Evolutionary conservation across 228 moss, liverwort and hornwort species (phyloP), one percentile per base, ranked within the genome.

Genomic region (Sphagnum fallax): DNA sequence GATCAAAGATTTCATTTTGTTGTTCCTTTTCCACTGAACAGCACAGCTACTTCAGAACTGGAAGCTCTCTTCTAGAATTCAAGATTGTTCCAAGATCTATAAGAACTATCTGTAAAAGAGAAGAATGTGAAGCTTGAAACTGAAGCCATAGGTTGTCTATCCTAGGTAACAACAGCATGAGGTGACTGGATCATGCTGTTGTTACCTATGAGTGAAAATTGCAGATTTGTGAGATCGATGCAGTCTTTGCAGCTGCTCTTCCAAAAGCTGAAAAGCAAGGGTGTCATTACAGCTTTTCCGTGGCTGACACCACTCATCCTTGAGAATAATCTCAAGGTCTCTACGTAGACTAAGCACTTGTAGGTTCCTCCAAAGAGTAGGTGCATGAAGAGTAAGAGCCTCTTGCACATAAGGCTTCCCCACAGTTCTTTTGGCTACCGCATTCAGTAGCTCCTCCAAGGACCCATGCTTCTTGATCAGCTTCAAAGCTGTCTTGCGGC

Each of bases 401-500:
- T 91, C 96, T 71, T 97, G 96, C 9, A 97, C 79, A 48, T 88
- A 90, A 10, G 91, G 80, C 58, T 76, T 90, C 32, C 96, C 96
- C n/a, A 97, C 91, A 1, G 96, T 97, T 5, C 91, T 81, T 13
- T 69, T 78, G 53, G 76, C 69, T 5, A 91, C 90, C 53, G 93
- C 91, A 5, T 70, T 52, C 2, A 97, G 77, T 82, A 97, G 73
- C 60, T 76, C 85, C 59, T 97, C 96, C 73, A 97, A 66, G 0
- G 89, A 89, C 6, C 91, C 91, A 70, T 97, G 91, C 78, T 85
- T 93, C 77, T 82, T 91, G 91, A 97, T 97, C 71, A 97, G 63
- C 77, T 93, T 97, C 82, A 93, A 67, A 10, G 96, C 93, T 48
- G 93, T 93, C 65, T 87, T 93, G 60, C 88, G 78, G 65, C 96